A percentile compares a stretch with the other conserved stretches of the same genome.
phyloP scores from a whole-genome alignment of 192 early-diverging fungal species.

The Coemansia guatemalensis region DNA sequence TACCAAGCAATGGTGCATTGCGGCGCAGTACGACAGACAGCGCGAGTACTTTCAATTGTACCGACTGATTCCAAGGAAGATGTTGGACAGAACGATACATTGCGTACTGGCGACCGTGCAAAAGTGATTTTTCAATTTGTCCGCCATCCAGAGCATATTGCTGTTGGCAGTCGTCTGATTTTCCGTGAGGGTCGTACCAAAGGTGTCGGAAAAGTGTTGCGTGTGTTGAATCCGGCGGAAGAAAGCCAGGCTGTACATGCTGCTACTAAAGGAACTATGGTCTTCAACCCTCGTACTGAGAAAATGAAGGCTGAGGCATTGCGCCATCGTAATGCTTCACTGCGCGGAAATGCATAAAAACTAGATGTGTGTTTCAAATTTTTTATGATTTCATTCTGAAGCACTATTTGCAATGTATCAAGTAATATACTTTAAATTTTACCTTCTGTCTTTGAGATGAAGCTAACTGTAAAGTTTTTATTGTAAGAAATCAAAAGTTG shows the following conservation, averaged over 20 bases:
- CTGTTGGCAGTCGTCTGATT: conserved; percentile 60
- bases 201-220: conserved; percentile 82
- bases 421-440: too few species aligned
- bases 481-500: too few species aligned
- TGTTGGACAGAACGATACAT: conserved; percentile 57
- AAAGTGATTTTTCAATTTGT: conserved; percentile 80
- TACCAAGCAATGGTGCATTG: conserved; percentile 98
- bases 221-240: conserved; percentile 28
- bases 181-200: conserved; percentile 86
- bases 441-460: too few species aligned
- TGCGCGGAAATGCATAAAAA: background rate
- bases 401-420: too few species aligned
- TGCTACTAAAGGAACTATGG: conserved; percentile 33
- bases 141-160: conserved; percentile 68
- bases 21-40: conserved; percentile 84
- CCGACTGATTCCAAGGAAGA: conserved; percentile 3
- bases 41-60: conserved; percentile 64
- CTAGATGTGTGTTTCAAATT: too few species aligned
- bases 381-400: too few species aligned
- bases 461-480: too few species aligned
- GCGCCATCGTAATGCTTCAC: conserved; percentile 5
- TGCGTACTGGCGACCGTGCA: conserved; percentile 87
- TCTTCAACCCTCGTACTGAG: conserved; percentile 16
- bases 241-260: conserved; percentile 14
- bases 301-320: conserved; percentile 27